Base-by-base conservation (phyloP, 1,139 yeast species). In the Yamadazyma taylorii region DNA sequence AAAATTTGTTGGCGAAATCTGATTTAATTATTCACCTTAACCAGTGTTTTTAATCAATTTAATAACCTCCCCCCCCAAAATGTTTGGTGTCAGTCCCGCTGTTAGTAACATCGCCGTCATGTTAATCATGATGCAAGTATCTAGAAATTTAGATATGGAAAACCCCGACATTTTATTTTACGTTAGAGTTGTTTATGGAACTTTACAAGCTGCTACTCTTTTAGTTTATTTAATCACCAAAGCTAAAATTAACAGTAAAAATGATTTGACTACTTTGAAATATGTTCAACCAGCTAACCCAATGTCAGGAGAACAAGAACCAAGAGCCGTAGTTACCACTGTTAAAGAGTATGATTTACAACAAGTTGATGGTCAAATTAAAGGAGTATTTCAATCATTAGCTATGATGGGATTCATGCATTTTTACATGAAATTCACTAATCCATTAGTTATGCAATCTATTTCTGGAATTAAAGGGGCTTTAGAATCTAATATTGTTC, bases 391-490 rank as follows among this genome's bases (percentile, higher is more conserved):
- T 75, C 85, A 94, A 50, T 87, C 95, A 46, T 65, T 89, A 55
- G 97, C 96, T 56, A 90, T 94, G 97, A 90, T 94, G 94, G 96
- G 85, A 24, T 86, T 92, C 81, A 90, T 92, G 97, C 98, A 92
- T 68, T 56, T 92, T 47, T 92, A 92, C 81, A 83, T 94, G 95
- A 86, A 89, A 69, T 94, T 88, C 78, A 88, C 97, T 64, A 90
- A 92, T 71, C 99, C 98, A 43, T 79, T 92, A 63, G 80, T 94
- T 53, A 86, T 92, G 88, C 98, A 92, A 73, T 82, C 92, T 45
- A 77, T 94, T 53, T 79, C 95, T 39, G 92, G 97, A 37, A 72
- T 94, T 55, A 92, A 92, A 78, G 70, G 85, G 51, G 96, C 96
- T 37, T 70, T 89, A 47, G 98, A 94, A 71, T 73, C 87, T 55